These are phyloP conservation scores for Xylaria hypoxylon DNA, from an alignment of 2,329 filamentous ascomycete species.

Conservation along the genomic window DNA sequence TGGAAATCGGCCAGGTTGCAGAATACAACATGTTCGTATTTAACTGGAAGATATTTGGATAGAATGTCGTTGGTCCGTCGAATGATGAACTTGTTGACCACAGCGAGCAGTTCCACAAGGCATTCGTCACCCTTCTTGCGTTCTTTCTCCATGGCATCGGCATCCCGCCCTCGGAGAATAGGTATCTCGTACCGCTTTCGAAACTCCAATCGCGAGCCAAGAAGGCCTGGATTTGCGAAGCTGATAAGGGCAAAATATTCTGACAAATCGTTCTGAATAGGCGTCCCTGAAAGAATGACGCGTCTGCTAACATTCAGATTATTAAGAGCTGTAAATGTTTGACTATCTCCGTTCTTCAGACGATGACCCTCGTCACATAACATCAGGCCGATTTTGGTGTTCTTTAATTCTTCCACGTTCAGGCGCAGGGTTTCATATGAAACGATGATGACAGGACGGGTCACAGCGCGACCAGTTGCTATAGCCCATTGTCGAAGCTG, in stretches of 20 bases:
- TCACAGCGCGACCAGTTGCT: constrained; percentile 87
- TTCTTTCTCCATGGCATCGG: constrained; percentile 85
- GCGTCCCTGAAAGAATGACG: constrained; percentile 95
- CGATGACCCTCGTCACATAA: constrained; percentile 97
- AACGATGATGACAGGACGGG: constrained; percentile 93
- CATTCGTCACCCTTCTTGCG: constrained; percentile 85
- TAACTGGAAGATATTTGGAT: constrained; percentile 96
- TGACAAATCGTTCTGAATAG: constrained; percentile 97
- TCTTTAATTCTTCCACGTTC: constrained; percentile 89
- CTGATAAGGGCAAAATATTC: constrained; percentile 97
- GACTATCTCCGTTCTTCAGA: constrained; percentile 94
- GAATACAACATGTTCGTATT: constrained; percentile 99
- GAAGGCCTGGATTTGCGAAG: constrained; percentile 93
- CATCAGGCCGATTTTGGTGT: constrained; percentile 90
- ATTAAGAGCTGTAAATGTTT: constrained; percentile 93
- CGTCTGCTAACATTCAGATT: constrained; percentile 88
- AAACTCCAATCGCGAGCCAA: constrained; percentile 90
- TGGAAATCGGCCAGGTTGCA: constrained; percentile 96
- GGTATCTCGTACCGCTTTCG: constrained; percentile 94
- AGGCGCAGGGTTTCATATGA: constrained; percentile 96
- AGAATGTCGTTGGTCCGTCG: constrained; percentile 97
- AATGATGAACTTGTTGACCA: constrained; percentile 99
- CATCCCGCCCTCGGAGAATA: constrained; percentile 90
- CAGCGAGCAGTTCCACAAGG: constrained; percentile 79
- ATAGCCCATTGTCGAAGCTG: constrained; percentile 97